Percentiles rank a stretch among this genome's conserved stretches.
Evolutionary conservation across 2,329 filamentous ascomycete species (phyloP).

Genomic region (Fusarium neocosmosporiellum): DNA sequence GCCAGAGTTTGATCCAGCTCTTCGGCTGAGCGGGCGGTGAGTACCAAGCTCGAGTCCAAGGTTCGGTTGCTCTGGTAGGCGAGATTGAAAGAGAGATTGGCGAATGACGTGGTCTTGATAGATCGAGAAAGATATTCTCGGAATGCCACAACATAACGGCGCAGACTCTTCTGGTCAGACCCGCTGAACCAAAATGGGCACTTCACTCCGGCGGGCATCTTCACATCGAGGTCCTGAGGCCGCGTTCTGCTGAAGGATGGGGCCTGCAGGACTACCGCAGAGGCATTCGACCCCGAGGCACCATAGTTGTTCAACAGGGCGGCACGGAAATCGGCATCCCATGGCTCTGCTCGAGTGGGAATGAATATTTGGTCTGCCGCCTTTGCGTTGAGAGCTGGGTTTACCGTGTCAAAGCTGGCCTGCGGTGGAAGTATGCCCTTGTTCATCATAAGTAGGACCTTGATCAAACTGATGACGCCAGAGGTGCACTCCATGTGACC

Average conservation of each 20-base stretch:
- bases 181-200: too few species aligned
- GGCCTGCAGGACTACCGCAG: slow-evolving; percentile 34
- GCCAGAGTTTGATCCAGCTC: too few species aligned
- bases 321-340: slow-evolving; percentile 29
- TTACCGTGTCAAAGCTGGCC: slow-evolving; percentile 42
- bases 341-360: slow-evolving; percentile 16
- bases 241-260: slow-evolving; percentile 7
- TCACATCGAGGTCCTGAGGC: too few species aligned
- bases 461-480: slow-evolving; percentile 63
- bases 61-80: too few species aligned
- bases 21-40: too few species aligned
- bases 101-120: too few species aligned
- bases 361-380: slow-evolving; percentile 27
- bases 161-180: too few species aligned
- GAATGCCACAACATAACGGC: too few species aligned
- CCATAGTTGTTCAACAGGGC: slow-evolving; percentile 52
- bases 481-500: slow-evolving; percentile 73
- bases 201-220: too few species aligned
- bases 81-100: too few species aligned
- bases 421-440: slow-evolving; percentile 61
- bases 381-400: slow-evolving; percentile 42
- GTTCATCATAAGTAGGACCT: slow-evolving; percentile 62
- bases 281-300: slow-evolving; percentile 50
- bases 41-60: too few species aligned
- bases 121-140: too few species aligned